Evolutionary conservation across 495 filamentous ascomycete genomes (phyloP).

Genomic region (Amniculicola lignicola): DNA sequence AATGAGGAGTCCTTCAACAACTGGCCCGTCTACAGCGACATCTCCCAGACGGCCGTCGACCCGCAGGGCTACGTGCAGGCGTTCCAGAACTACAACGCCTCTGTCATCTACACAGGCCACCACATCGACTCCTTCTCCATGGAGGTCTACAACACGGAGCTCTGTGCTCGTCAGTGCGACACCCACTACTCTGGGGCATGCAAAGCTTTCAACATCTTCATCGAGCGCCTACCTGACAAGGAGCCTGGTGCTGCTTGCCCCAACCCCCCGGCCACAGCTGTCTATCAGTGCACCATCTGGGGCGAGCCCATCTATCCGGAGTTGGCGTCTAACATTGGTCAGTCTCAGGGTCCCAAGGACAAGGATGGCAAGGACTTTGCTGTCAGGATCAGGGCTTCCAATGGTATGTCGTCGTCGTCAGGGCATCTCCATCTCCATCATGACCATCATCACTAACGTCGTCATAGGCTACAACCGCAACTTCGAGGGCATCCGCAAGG

Average conservation of each 20-base stretch:
- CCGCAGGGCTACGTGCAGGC: not conserved
- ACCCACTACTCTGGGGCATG: not conserved
- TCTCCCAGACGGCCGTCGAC: not conserved
- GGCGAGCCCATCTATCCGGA: not conserved
- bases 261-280: conserved; percentile 5
- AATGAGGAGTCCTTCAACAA: not conserved
- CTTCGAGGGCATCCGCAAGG: not conserved
- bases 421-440: not conserved
- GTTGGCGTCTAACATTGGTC: not conserved
- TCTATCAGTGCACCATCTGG: conserved; percentile 6
- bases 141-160: not conserved
- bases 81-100: conserved; percentile 7
- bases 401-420: not conserved
- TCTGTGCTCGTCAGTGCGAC: not conserved
- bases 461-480: not conserved
- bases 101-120: not conserved
- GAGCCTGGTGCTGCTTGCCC: conserved; percentile 9
- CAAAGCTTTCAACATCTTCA: conserved; percentile 11
- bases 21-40: not conserved
- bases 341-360: not conserved
- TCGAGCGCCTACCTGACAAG: not conserved
- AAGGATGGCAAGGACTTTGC: not conserved
- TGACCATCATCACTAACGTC: not conserved
- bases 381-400: conserved; percentile 1
- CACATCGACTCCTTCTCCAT: conserved; percentile 1